Conservation (phyloP, 108 stramenopile genomes). For the Skeletonema grethae region DNA sequence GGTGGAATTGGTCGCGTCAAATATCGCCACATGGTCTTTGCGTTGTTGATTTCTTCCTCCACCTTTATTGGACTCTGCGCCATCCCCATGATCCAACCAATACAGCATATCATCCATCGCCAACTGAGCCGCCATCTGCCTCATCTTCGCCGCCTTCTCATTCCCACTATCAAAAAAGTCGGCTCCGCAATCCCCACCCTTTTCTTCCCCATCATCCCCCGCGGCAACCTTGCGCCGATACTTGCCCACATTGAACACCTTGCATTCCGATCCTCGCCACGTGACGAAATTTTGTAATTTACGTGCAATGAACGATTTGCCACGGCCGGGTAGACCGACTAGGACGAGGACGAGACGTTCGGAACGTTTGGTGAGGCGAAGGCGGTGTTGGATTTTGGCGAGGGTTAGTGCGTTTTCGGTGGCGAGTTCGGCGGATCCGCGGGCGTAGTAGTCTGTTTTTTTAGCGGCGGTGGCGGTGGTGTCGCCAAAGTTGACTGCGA, state of each 20-base stretch:
- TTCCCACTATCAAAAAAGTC: slow-evolving; percentile 85
- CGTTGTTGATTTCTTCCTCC: no score
- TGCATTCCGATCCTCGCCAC: slow-evolving; percentile 77
- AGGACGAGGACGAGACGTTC: slow-evolving; percentile 78
- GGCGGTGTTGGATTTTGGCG: slow-evolving; percentile 68
- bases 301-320: slow-evolving; percentile 90
- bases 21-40: slow-evolving; percentile 84
- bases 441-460: slow-evolving; percentile 52
- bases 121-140: slow-evolving; percentile 69
- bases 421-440: slow-evolving; percentile 68
- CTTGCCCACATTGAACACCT: slow-evolving; percentile 91
- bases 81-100: slow-evolving; percentile 77
- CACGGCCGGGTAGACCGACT: slow-evolving; percentile 88
- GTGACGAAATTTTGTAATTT: slow-evolving; percentile 81
- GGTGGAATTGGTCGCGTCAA: slow-evolving; percentile 98
- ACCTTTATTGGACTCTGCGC: no score
- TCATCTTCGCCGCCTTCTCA: slow-evolving; percentile 59
- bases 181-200: slow-evolving; percentile 61
- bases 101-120: slow-evolving; percentile 80
- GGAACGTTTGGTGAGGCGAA: slow-evolving; percentile 68
- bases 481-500: not conserved
- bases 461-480: not conserved
- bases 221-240: slow-evolving; percentile 79
- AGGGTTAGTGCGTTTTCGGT: slow-evolving; percentile 65
- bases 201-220: slow-evolving; percentile 11